phyloP scores from a whole-genome alignment of 495 filamentous ascomycete genomes.

The Cercophora samala region DNA sequence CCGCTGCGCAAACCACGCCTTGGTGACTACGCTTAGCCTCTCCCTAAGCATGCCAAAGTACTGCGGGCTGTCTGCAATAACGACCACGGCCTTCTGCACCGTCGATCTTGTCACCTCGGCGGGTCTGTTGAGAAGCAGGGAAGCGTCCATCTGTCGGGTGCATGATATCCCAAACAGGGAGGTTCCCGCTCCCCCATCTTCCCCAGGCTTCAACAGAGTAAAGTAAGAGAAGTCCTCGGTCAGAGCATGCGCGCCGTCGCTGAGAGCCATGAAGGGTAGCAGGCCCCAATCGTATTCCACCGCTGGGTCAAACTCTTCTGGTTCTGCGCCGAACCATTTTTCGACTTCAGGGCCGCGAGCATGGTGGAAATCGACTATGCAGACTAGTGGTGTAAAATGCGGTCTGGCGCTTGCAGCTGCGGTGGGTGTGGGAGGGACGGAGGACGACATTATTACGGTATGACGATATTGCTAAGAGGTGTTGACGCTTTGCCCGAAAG shows the following conservation, averaged over 20 bases:
- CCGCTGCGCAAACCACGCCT: slow-evolving; percentile 95
- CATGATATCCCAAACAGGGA: slow-evolving; percentile 96
- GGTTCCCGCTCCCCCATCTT: slow-evolving; percentile 57
- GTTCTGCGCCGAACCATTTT: slow-evolving; percentile 73
- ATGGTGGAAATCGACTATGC: slow-evolving; percentile 96
- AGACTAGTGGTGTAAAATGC: slow-evolving; percentile 63
- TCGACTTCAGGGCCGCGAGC: slow-evolving; percentile 94
- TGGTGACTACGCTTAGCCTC: slow-evolving; percentile 81
- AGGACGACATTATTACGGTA: slow-evolving; percentile 17
- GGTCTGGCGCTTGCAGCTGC: slow-evolving; percentile 12
- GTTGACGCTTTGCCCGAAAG: not conserved
- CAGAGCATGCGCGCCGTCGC: slow-evolving; percentile 90
- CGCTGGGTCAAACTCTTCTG: slow-evolving; percentile 73
- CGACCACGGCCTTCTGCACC: slow-evolving; percentile 98
- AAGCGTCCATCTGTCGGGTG: slow-evolving; percentile 83
- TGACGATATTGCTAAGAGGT: not conserved
- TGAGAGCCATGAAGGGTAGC: slow-evolving; percentile 96
- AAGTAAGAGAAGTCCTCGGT: slow-evolving; percentile 98
- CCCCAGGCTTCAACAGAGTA: slow-evolving; percentile 73
- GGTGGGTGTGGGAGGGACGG: slow-evolving; percentile 30
- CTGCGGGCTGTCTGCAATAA: slow-evolving; percentile 85
- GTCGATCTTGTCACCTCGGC: slow-evolving; percentile 91
- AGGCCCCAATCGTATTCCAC: slow-evolving; percentile 86
- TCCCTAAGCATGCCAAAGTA: slow-evolving; percentile 76
- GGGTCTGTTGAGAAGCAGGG: slow-evolving; percentile 68